phyloP scores from a whole-genome alignment of 768 basidiomycete genomes.

The Termitomyces sp. region DNA sequence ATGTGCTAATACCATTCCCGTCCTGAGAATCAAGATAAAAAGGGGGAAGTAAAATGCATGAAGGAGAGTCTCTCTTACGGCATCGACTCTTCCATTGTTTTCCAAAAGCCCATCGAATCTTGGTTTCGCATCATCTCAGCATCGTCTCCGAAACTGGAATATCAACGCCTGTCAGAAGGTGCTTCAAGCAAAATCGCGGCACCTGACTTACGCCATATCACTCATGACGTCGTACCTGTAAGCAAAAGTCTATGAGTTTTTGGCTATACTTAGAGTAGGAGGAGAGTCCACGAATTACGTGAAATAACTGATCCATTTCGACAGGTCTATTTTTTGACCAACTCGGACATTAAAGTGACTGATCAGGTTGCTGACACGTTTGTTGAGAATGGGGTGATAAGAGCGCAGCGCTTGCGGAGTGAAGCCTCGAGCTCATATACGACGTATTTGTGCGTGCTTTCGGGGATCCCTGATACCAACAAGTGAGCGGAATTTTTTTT shows the following conservation, averaged over 20 bases:
- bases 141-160: slow-evolving; percentile 23
- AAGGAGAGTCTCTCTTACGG: not conserved
- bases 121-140: slow-evolving; percentile 11
- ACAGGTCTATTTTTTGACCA: slow-evolving; percentile 20
- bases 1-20: slow-evolving; percentile 10
- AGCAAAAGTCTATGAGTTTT: not conserved
- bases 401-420: slow-evolving; percentile 24
- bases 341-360: slow-evolving; percentile 12
- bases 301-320: slow-evolving; percentile 31
- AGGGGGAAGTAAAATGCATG: not conserved
- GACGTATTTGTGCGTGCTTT: slow-evolving; percentile 29
- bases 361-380: slow-evolving; percentile 19
- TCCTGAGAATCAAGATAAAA: slow-evolving; percentile 2
- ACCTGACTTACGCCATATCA: slow-evolving; percentile 28
- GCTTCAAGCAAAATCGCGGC: not conserved
- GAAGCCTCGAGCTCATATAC: slow-evolving; percentile 35
- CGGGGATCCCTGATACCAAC: slow-evolving; percentile 25
- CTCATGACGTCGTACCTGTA: slow-evolving; percentile 33
- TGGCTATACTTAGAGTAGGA: no score
- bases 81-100: slow-evolving; percentile 8
- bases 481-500: slow-evolving; percentile 14
- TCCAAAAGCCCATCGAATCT: slow-evolving; percentile 8
- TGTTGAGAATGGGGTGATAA: slow-evolving; percentile 16
- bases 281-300: slow-evolving; percentile 20
- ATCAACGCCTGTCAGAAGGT: not conserved